Evolutionary conservation across 352 stramenopile species (phyloP), one percentile per base, ranked within the genome.

Genomic region (Thalassiosira oceanica): DNA sequence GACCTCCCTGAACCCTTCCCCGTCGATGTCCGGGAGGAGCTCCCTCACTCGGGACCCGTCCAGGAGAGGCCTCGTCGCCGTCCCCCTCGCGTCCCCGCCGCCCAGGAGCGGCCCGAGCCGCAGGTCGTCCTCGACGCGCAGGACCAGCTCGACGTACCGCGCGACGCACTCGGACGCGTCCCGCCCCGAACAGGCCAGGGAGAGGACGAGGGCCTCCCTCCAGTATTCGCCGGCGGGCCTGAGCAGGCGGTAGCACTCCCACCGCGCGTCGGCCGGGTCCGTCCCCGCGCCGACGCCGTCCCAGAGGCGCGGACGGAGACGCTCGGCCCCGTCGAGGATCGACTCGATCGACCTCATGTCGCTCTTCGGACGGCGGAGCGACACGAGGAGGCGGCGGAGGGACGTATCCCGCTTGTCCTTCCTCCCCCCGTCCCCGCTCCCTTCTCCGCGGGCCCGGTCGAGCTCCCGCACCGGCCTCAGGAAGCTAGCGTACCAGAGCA

Each of bases 171-270:
- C 53, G 36, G 6, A 3, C 18, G 36, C 2, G 20, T 11, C 55
- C 37, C 20, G 23, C 24, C 24, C 18, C 11, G 31, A 66, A 24
- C 21, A 64, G 41, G 56, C 42, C n/a, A 66, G 35, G 29, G 56
- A 15, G 20, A 66, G n/a, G n/a, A 66, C 31, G 43, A 66, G 8
- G 20, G 56, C 33, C 46, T 66, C 56, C 48, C 58, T 66, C 56
- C 56, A 56, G 28, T 46, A 46, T 13, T 11, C 35, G 24, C 56
- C 56, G 2, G 35, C 28, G 13, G 43, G 56, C 24, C 31, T 60
- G 8, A 66, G 29, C 28, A 36, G 27, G 28, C 28, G 53, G n/a
- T 56, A 66, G 11, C 29, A 27, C 1, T 3, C 27, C 56, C 56
- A 66, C 16, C 56, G 56, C 7, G 58, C n/a, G n/a, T 66, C 56